These are phyloP conservation scores for Coemansia sp. DNA, from an alignment of 192 early-diverging fungal genomes.

Conservation along the genomic window DNA sequence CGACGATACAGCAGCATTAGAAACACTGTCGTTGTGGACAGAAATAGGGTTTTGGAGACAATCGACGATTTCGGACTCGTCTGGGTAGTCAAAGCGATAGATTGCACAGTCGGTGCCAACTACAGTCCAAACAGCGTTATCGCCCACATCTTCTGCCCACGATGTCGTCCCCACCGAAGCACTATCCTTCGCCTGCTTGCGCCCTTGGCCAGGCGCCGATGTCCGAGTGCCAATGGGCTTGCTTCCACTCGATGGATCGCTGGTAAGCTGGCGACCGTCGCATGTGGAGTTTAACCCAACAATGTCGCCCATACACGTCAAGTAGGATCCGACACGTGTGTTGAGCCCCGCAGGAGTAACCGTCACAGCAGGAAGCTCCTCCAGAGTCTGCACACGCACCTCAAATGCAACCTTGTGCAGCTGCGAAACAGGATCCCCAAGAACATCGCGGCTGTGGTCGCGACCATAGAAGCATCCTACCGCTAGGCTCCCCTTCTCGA, in stretches of 20 bases:
- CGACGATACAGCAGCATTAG: constrained; percentile 10
- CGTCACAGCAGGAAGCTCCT: constrained; percentile 51
- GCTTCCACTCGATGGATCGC: constrained; percentile 16
- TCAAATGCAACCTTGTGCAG: constrained; percentile 92
- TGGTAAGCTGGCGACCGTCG: constrained; percentile 36
- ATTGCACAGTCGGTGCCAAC: constrained; percentile 73
- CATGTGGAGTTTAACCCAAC: constrained; percentile 69
- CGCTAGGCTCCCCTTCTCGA: constrained; percentile 82
- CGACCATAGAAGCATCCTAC: constrained; percentile 60
- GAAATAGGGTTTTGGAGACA: constrained; percentile 19
- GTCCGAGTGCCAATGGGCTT: constrained; percentile 7
- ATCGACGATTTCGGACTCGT: constrained; percentile 18
- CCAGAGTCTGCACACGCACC: constrained; percentile 56
- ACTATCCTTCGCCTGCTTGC: constrained; percentile 42
- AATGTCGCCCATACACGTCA: constrained; percentile 77
- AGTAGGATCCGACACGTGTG: constrained; percentile 54
- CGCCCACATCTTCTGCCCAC: constrained; percentile 83
- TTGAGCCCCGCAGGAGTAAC: constrained; percentile 49
- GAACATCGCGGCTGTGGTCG: constrained; percentile 57
- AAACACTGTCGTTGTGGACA: constrained; percentile 6
- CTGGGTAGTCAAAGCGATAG: constrained; percentile 50
- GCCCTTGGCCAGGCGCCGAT: constrained; percentile 29
- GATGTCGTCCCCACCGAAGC: constrained; percentile 55
- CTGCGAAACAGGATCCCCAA: constrained; percentile 86
- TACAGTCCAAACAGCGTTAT: constrained; percentile 91